These are phyloP conservation scores for Brasilioporus rufonigricans DNA, from an alignment of 768 basidiomycete genomes.

Conservation along the genomic window DNA sequence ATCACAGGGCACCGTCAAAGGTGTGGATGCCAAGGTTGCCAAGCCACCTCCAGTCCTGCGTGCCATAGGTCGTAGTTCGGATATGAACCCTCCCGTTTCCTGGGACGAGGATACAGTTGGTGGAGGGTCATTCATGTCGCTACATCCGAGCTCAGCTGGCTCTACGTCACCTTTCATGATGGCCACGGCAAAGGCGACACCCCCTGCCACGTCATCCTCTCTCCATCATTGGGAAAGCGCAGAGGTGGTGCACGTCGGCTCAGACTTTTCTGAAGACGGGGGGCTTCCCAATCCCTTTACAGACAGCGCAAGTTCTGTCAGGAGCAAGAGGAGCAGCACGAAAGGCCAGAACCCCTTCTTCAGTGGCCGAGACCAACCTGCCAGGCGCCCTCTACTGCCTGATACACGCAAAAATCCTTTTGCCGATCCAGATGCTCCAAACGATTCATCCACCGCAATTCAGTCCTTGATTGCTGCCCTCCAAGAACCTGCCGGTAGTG, in stretches of 20 bases:
- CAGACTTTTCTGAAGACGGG: not conserved
- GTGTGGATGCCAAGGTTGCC: conserved; percentile 19
- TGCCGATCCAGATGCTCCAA: conserved; percentile 32
- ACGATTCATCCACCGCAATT: conserved; percentile 40
- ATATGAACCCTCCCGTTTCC: conserved; percentile 39
- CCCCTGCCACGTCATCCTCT: conserved; percentile 48
- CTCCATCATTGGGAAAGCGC: conserved; percentile 70
- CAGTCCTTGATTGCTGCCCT: conserved; percentile 69
- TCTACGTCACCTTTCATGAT: conserved; percentile 49
- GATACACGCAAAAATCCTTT: conserved; percentile 39
- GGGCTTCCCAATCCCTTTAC: conserved; percentile 28
- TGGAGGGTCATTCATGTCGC: conserved; percentile 49
- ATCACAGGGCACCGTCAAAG: conserved; percentile 26
- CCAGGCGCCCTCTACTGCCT: conserved; percentile 16
- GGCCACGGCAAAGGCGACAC: conserved; percentile 60
- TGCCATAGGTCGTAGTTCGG: conserved; percentile 42
- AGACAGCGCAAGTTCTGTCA: conserved; percentile 18
- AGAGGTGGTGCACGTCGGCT: conserved; percentile 49
- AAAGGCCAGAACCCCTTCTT: conserved; percentile 39
- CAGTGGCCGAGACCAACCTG: conserved; percentile 39
- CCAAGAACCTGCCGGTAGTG: conserved; percentile 45
- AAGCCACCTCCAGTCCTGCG: conserved; percentile 39
- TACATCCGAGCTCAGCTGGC: conserved; percentile 41
- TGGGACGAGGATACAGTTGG: conserved; percentile 51
- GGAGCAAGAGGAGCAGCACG: conserved; percentile 1